These are phyloP conservation scores for Juglanconis sp. DNA, from an alignment of 2,329 filamentous ascomycete species.

Conservation along the genomic window DNA sequence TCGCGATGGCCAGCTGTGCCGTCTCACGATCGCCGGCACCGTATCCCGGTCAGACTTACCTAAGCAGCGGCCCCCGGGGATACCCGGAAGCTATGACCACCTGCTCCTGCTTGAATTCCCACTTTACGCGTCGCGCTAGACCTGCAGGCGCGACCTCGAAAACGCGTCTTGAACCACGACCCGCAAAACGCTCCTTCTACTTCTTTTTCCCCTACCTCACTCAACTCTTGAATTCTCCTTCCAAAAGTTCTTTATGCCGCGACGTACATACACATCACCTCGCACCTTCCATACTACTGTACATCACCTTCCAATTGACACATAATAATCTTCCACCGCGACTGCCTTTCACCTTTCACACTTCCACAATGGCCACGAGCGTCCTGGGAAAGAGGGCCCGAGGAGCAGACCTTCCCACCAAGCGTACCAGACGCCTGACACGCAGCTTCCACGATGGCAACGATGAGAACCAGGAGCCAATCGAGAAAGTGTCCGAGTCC, in stretches of 20 bases:
- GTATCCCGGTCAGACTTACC: not conserved
- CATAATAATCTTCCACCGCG: not conserved
- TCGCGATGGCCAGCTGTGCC: not conserved
- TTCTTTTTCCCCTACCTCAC: not conserved
- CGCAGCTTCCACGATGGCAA: conserved; percentile 44
- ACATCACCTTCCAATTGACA: not conserved
- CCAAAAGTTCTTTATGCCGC: not conserved
- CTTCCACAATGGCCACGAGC: conserved; percentile 22
- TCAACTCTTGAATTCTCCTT: not conserved
- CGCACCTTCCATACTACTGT: conserved; percentile 11
- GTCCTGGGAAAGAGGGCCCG: conserved; percentile 31
- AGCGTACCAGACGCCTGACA: conserved; percentile 44
- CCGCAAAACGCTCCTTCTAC: not conserved
- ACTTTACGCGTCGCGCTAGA: not conserved
- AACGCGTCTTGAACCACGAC: not conserved
- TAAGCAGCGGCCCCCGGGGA: not conserved
- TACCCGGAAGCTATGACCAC: not conserved
- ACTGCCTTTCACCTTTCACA: conserved; percentile 12
- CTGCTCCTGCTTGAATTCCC: not conserved
- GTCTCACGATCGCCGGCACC: not conserved
- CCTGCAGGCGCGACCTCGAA: not conserved
- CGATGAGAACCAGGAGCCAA: conserved; percentile 65
- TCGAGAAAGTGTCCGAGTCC: conserved; percentile 41
- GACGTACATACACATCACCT: not conserved
- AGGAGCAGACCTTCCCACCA: conserved; percentile 34